Evolutionary conservation across 768 basidiomycete species (phyloP).

Genomic region (Gyrodon lividus): DNA sequence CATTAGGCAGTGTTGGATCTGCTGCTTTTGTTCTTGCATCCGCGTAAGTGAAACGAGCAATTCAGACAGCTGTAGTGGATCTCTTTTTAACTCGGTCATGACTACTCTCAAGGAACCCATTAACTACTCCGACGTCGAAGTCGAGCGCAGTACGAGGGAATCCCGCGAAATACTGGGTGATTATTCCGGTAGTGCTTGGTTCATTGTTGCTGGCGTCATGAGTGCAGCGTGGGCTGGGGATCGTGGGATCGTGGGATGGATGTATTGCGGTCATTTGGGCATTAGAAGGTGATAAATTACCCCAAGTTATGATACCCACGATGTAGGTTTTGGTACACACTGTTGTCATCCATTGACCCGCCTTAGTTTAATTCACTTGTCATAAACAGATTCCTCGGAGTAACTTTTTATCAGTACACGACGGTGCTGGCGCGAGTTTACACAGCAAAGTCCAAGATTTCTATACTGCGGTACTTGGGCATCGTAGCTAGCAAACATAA

Average conservation of each 20-base stretch:
- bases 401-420: not conserved
- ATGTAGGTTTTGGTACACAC: too few species aligned
- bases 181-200: not conserved
- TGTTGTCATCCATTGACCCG: too few species aligned
- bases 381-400: not conserved
- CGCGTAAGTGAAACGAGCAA: conserved; percentile 12
- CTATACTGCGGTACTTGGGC: conserved; percentile 2
- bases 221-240: not conserved
- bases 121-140: not conserved
- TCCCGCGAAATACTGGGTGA: not conserved
- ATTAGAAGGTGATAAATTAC: too few species aligned
- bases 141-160: not conserved
- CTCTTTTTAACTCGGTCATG: not conserved
- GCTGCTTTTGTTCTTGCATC: conserved; percentile 14
- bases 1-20: conserved; percentile 18
- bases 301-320: too few species aligned
- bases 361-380: too few species aligned
- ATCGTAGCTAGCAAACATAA: conserved; percentile 7
- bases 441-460: conserved; percentile 17
- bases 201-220: not conserved
- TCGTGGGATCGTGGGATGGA: not conserved
- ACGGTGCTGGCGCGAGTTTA: not conserved
- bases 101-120: not conserved
- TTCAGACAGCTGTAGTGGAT: not conserved
- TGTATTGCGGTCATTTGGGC: too few species aligned